These are phyloP conservation scores for Clavariopsis aquatica DNA, from an alignment of 495 filamentous ascomycete species.

Conservation along the genomic window DNA sequence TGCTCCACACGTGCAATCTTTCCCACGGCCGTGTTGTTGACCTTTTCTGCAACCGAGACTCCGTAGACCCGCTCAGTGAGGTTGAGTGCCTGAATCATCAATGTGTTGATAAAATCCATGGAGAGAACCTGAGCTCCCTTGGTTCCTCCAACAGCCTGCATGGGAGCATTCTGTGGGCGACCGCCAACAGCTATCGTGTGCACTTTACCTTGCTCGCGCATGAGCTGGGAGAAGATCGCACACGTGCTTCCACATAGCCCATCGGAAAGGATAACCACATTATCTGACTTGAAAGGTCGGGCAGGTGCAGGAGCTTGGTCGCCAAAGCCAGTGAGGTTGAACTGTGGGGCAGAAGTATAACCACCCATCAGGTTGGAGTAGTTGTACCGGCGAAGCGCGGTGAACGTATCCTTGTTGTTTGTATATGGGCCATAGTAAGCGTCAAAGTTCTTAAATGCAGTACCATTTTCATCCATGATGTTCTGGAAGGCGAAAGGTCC, in stretches of 20 bases:
- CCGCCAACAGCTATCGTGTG: slow-evolving; percentile 35
- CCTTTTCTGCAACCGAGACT: background rate
- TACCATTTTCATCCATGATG: slow-evolving; percentile 14
- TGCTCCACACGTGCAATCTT: slow-evolving; percentile 8
- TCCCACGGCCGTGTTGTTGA: slow-evolving; percentile 27
- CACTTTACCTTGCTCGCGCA: slow-evolving; percentile 32
- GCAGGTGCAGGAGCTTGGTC: slow-evolving; percentile 2
- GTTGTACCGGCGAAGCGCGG: slow-evolving; percentile 24
- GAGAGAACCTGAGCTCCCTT: slow-evolving; percentile 21
- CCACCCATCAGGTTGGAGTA: slow-evolving; percentile 17
- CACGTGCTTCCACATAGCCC: slow-evolving; percentile 32
- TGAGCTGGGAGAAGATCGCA: slow-evolving; percentile 36
- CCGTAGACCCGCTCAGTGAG: background rate
- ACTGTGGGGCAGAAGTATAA: slow-evolving; percentile 3
- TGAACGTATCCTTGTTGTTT: slow-evolving; percentile 30
- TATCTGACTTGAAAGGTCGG: slow-evolving; percentile 30
- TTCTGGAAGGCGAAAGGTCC: slow-evolving; percentile 3
- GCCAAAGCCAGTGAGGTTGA: slow-evolving; percentile 28
- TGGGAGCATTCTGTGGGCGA: slow-evolving; percentile 23
- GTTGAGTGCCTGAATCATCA: background rate
- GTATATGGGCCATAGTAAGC: slow-evolving; percentile 33
- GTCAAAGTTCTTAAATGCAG: slow-evolving; percentile 16
- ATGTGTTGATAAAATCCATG: background rate
- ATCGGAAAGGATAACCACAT: slow-evolving; percentile 35
- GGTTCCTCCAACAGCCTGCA: slow-evolving; percentile 34